A percentile compares a stretch with the other conserved stretches of the same genome.
Evolutionary conservation across 2,329 filamentous ascomycete genomes (phyloP).

Genomic region (Exserohilum rostratum): DNA sequence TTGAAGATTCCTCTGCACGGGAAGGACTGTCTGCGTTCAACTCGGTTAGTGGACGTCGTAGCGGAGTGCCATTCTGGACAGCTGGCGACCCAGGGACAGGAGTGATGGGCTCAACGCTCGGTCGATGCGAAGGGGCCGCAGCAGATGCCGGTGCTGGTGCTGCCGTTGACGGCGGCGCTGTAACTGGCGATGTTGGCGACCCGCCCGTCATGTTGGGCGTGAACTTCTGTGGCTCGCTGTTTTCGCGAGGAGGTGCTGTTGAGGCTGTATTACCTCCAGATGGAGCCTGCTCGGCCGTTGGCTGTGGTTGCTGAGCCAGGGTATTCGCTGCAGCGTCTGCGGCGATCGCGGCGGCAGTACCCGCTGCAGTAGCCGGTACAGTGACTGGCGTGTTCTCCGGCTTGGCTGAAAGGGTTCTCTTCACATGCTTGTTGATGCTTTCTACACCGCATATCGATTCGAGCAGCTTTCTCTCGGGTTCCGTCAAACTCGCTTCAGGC

Average conservation of each 20-base stretch:
- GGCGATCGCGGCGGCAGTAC: slow-evolving; percentile 42
- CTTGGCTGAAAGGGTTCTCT: slow-evolving; percentile 16
- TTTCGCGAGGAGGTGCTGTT: slow-evolving; percentile 4
- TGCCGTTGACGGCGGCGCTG: slow-evolving; percentile 7
- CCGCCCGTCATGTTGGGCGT: slow-evolving; percentile 35
- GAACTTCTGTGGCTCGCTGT: slow-evolving; percentile 34
- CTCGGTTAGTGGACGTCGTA: slow-evolving; percentile 26
- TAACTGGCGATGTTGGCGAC: slow-evolving; percentile 11
- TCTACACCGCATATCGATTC: slow-evolving; percentile 32
- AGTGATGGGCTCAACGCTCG: slow-evolving; percentile 46
- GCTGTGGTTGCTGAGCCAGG: slow-evolving; percentile 5
- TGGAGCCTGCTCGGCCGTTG: slow-evolving; percentile 3
- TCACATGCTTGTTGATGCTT: slow-evolving; percentile 22
- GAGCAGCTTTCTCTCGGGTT: slow-evolving; percentile 31
- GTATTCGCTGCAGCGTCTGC: slow-evolving; percentile 38
- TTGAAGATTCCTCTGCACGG: slow-evolving; percentile 17
- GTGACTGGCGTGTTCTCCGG: slow-evolving; percentile 16
- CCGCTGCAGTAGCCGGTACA: slow-evolving; percentile 26
- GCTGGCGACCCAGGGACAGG: slow-evolving; percentile 45
- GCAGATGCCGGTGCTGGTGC: slow-evolving; percentile 16
- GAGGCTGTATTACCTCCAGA: slow-evolving; percentile 4
- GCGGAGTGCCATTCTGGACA: slow-evolving; percentile 31
- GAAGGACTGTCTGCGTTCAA: slow-evolving; percentile 17
- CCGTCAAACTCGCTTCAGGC: slow-evolving; percentile 29
- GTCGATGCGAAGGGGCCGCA: slow-evolving; percentile 30